These are phyloP conservation scores for Incumbomyces delicatus DNA, from an alignment of 2,329 filamentous ascomycete genomes.

Conservation along the genomic window DNA sequence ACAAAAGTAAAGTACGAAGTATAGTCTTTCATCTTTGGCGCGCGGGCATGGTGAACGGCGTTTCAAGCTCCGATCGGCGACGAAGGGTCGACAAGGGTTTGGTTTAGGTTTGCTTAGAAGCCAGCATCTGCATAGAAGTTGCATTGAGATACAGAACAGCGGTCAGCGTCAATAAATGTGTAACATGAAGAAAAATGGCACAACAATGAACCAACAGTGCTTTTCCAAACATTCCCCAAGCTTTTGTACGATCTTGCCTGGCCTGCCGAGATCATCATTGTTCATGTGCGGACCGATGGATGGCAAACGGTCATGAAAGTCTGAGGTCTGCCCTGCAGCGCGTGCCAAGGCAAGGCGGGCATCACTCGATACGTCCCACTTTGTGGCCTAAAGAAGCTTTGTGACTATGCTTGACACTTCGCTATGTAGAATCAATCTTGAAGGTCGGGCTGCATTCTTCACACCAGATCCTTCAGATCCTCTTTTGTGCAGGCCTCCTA, in stretches of 20 bases:
- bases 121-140: slow-evolving; percentile 10
- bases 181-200: slow-evolving; percentile 1
- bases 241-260: no score
- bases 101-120: slow-evolving; percentile 6
- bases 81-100: slow-evolving; percentile 12
- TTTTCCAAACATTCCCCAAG: neutral
- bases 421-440: no score
- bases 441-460: no score
- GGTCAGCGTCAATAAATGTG: slow-evolving; percentile 5
- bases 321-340: no score
- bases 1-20: neutral
- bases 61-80: slow-evolving; percentile 10
- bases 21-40: slow-evolving; percentile 5
- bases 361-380: no score
- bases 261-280: no score
- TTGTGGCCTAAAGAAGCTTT: no score
- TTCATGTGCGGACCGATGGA: no score
- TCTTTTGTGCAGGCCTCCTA: no score
- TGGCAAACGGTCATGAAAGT: neutral
- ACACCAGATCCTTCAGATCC: no score
- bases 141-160: slow-evolving; percentile 6
- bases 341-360: no score
- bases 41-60: slow-evolving; percentile 20
- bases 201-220: neutral
- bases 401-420: no score